phyloP scores from a whole-genome alignment of 257 asterid species.

The Solanum chmielewskii region DNA sequence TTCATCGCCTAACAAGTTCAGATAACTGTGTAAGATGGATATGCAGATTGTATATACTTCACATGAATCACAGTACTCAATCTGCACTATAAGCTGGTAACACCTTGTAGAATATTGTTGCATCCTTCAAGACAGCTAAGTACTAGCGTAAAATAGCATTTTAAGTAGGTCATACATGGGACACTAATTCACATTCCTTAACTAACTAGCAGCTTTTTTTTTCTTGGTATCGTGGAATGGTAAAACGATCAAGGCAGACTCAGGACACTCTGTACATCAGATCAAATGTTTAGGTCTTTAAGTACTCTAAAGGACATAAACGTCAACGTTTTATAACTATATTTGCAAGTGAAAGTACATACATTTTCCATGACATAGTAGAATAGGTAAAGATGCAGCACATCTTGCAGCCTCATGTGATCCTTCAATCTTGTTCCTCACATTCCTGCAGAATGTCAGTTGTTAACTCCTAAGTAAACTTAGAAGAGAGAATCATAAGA shows the following conservation, averaged over 20 bases:
- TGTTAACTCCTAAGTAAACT: background rate
- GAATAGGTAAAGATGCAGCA: slow-evolving; percentile 85
- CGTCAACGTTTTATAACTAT: background rate
- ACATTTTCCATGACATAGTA: slow-evolving; percentile 86
- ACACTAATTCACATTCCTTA: background rate
- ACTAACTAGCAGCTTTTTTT: background rate
- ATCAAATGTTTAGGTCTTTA: background rate
- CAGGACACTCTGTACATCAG: background rate
- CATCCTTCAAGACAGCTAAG: background rate
- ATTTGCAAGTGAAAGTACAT: slow-evolving; percentile 6
- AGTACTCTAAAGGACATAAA: background rate
- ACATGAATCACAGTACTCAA: background rate
- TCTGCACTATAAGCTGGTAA: background rate
- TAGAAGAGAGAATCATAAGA: background rate
- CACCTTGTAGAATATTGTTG: background rate
- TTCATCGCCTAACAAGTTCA: slow-evolving; percentile 55
- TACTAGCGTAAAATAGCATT: background rate
- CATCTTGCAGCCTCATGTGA: slow-evolving; percentile 75
- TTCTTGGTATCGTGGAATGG: background rate
- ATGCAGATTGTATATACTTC: background rate
- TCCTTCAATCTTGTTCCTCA: slow-evolving; percentile 70
- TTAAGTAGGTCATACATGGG: background rate
- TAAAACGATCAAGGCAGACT: background rate
- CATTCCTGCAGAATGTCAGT: slow-evolving; percentile 36
- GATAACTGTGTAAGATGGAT: background rate